phyloP scores from a whole-genome alignment of 805 yeast species.

The Isabelozyma gotoi region DNA sequence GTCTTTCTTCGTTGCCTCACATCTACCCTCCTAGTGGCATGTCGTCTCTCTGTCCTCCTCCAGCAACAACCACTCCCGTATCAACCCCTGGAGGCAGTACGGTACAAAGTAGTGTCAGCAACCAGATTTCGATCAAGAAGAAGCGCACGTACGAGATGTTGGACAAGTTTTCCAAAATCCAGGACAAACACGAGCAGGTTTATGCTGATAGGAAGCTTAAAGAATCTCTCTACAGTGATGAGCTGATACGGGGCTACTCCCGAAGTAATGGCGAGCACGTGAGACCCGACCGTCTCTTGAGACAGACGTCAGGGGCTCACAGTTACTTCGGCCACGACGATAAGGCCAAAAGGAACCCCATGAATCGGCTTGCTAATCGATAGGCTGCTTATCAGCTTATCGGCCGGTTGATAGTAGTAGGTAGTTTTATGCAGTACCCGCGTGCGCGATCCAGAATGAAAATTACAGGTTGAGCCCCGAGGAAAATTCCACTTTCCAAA shows the following conservation, averaged over 20 bases:
- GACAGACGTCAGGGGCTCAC: background rate
- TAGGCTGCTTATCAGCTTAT: too few relatives aligned
- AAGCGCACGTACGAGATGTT: conserved; percentile 41
- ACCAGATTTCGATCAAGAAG: conserved; percentile 34
- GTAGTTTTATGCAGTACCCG: background rate
- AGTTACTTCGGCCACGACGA: background rate
- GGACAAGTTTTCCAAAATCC: conserved; percentile 37
- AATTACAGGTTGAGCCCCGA: background rate
- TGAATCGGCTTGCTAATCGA: background rate
- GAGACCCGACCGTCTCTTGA: background rate
- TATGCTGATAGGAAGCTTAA: background rate
- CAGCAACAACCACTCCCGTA: conserved; percentile 14
- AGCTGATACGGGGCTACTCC: background rate
- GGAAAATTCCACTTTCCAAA: background rate
- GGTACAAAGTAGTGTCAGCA: conserved; percentile 15
- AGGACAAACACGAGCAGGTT: conserved; percentile 29
- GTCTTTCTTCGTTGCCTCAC: conserved; percentile 64
- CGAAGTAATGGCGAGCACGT: background rate
- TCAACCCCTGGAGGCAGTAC: conserved; percentile 14
- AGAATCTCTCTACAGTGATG: background rate
- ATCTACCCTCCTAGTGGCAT: conserved; percentile 11
- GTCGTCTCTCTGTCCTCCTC: conserved; percentile 7
- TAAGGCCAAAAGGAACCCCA: background rate
- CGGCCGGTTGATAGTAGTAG: too few relatives aligned
- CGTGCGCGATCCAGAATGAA: background rate